Conservation (phyloP, 164 flowering plant genomes). For the Santalum album region DNA sequence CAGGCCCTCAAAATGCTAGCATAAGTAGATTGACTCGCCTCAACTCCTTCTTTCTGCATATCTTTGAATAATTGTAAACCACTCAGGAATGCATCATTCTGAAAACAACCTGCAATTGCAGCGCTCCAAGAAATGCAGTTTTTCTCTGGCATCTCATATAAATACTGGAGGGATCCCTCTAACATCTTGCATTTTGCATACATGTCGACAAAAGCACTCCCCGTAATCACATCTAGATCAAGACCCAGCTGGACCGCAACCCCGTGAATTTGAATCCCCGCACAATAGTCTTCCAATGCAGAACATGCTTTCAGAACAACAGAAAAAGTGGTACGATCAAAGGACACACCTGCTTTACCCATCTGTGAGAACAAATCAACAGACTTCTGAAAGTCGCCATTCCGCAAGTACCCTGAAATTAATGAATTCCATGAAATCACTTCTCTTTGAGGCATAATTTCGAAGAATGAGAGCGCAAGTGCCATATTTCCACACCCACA, state of each 20-base stretch:
- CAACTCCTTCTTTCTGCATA: constrained; percentile 49
- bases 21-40: constrained; percentile 64
- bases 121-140: constrained; percentile 88
- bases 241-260: constrained; percentile 45
- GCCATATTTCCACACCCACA: constrained; percentile 32
- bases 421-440: constrained; percentile 75
- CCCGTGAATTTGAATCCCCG: constrained; percentile 56
- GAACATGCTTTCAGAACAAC: constrained; percentile 52
- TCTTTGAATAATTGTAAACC: constrained; percentile 51
- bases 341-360: constrained; percentile 21
- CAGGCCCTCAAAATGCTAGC: constrained; percentile 70
- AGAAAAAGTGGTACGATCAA: constrained; percentile 47
- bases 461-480: constrained; percentile 34
- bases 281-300: constrained; percentile 22
- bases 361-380: constrained; percentile 39
- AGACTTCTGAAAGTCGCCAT: constrained; percentile 27
- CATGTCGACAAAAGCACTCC: constrained; percentile 70
- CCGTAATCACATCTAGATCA: constrained; percentile 53
- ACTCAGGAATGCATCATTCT: constrained; percentile 28
- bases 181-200: constrained; percentile 65
- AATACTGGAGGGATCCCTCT: constrained; percentile 30
- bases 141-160: constrained; percentile 43
- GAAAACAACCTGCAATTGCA: constrained; percentile 60
- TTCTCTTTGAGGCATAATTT: constrained; percentile 57
- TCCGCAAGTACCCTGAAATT: constrained; percentile 53